phyloP scores from a whole-genome alignment of 768 basidiomycete species.

The Agaricus bisporus region DNA sequence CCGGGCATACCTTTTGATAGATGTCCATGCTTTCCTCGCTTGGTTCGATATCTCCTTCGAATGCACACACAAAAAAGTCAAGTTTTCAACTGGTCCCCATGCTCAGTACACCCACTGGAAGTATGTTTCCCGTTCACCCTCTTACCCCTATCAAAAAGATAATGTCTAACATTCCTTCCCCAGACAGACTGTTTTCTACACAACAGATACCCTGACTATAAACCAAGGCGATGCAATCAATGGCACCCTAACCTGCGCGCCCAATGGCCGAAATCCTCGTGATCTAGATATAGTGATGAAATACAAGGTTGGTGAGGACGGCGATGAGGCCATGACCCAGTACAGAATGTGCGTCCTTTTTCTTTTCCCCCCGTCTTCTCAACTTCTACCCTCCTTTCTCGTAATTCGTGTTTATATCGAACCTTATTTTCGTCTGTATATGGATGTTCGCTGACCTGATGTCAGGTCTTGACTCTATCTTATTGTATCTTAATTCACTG shows the following conservation, averaged over 20 bases:
- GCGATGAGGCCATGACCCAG: constrained; percentile 36
- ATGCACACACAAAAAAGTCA: constrained; percentile 91
- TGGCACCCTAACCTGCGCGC: constrained; percentile 73
- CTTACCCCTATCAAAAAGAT: neutral
- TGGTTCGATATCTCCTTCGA: constrained; percentile 99
- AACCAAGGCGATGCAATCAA: constrained; percentile 64
- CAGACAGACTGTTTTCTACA: constrained; percentile 98
- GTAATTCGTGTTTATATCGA: no score
- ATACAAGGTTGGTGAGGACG: constrained; percentile 45
- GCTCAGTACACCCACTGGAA: constrained; percentile 97
- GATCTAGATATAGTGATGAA: constrained; percentile 87
- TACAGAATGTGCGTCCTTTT: constrained; percentile 81
- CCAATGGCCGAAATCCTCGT: constrained; percentile 89
- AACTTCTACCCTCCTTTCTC: neutral
- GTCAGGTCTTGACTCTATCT: constrained; percentile 62
- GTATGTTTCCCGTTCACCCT: constrained; percentile 39
- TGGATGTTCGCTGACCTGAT: constrained; percentile 55
- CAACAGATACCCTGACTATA: constrained; percentile 68
- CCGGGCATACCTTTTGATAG: constrained; percentile 30
- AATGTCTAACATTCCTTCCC: neutral
- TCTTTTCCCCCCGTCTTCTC: constrained; percentile 13
- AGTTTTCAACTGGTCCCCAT: constrained; percentile 97
- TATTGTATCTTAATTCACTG: constrained; percentile 1
- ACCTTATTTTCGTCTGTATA: constrained; percentile 10
- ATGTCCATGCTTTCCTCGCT: constrained; percentile 95